Conservation (phyloP, 257 asterid species). For the Sherardia arvensis region DNA sequence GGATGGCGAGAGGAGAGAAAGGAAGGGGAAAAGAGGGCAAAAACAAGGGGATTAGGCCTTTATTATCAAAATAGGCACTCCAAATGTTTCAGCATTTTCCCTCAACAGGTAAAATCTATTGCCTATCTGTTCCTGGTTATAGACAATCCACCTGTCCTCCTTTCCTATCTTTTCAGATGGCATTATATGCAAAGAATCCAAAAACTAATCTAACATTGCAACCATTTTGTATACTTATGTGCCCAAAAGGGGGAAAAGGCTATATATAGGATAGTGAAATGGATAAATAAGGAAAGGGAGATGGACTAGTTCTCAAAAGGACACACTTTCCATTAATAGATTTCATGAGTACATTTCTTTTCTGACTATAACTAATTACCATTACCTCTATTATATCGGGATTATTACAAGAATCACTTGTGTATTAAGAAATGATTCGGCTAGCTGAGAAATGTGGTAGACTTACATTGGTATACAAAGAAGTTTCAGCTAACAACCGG, state of each 20-base stretch:
- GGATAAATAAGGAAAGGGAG: background rate
- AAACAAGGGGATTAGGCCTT: background rate
- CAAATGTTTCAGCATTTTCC: background rate
- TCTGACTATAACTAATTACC: background rate
- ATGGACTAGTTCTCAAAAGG: background rate
- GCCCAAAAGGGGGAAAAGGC: background rate
- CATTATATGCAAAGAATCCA: background rate
- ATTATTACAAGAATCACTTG: background rate
- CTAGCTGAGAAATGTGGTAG: background rate
- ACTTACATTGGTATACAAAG: background rate
- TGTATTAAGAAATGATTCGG: background rate
- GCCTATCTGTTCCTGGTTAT: background rate
- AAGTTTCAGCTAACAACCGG: constrained; percentile 37
- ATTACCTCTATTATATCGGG: background rate
- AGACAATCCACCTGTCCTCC: background rate
- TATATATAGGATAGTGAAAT: background rate
- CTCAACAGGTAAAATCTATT: background rate
- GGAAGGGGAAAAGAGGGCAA: background rate
- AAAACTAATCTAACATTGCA: background rate
- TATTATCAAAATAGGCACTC: background rate
- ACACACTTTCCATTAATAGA: background rate
- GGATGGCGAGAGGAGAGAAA: background rate
- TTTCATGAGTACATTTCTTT: background rate
- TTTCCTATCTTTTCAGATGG: background rate
- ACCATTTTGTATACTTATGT: background rate